Conservation (phyloP, 1,139 yeast species). For the Pichia sp. region DNA sequence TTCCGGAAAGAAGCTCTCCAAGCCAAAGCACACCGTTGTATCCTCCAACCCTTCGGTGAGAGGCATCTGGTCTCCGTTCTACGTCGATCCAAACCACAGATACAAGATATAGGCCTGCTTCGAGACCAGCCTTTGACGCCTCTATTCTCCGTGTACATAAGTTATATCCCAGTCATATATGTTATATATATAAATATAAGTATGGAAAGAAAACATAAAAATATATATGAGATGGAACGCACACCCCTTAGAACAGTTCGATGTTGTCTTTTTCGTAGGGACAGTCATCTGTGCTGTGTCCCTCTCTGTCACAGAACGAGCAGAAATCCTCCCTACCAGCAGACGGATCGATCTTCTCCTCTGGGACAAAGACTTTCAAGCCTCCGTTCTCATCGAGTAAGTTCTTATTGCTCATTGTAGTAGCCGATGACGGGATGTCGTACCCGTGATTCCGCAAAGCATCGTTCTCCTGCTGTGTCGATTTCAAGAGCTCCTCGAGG, state of each 20-base stretch:
- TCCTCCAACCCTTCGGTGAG: conserved; percentile 81
- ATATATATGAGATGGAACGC: neutral
- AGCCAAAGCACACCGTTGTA: conserved; percentile 69
- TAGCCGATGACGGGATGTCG: neutral
- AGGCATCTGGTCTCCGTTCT: conserved; percentile 98
- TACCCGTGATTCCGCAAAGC: neutral
- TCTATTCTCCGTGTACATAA: neutral
- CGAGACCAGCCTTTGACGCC: neutral
- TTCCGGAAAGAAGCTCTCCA: conserved; percentile 55
- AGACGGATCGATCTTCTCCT: conserved; percentile 55
- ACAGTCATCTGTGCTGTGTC: conserved; percentile 83
- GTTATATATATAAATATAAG: no score
- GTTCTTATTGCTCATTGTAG: neutral
- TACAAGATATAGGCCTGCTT: conserved; percentile 47
- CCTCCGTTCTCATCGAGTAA: conserved; percentile 30
- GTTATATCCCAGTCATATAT: neutral
- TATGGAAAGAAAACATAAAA: neutral
- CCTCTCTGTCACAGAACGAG: conserved; percentile 84
- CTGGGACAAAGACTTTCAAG: conserved; percentile 53
- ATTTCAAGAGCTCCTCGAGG: conserved; percentile 1
- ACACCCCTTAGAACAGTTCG: conserved; percentile 11
- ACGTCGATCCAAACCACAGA: conserved; percentile 63
- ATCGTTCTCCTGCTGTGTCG: neutral
- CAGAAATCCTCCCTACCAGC: conserved; percentile 82
- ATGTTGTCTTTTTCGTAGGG: conserved; percentile 64